Evolutionary conservation across 257 asterid genomes (phyloP), one percentile per base, ranked within the genome.

Genomic region (Salvia splendens): DNA sequence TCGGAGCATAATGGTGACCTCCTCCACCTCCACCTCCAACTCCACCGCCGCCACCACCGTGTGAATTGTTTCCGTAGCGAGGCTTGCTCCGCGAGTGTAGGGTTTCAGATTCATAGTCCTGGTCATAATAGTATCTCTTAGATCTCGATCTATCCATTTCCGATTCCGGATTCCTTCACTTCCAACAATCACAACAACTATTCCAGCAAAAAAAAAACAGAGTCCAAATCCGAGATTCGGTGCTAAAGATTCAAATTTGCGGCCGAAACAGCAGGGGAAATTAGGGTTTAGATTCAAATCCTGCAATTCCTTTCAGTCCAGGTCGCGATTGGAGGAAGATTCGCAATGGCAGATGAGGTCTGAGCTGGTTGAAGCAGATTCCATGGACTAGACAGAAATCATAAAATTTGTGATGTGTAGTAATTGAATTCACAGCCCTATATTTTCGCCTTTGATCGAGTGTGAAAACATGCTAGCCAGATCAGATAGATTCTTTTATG

Each of bases 101-200:
- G 87, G 74, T 77, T 65, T 87, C 96, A 43, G 86, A 81, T 67
- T 82, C 91, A 61, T 82, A 82, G 84, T 89, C 93, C 77, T 89
- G 91, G 82, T 86, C 90, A 71, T 87, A 76, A 75, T 80, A 83
- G 83, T 79, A 85, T 61, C 96, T 74, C 88, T 87, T 89, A 61
- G 96, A 87, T 85, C 96, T 87, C 65, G 95, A 87, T 82, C 96
- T 83, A 45, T 89, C 96, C 96, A 89, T 89, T 4, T 42, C 56
- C 67, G 53, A 53, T 5, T 48, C 2, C 56, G 64, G 53, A 53
- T 5, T 48, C 2, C 58, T 41, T 55, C 73, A 55, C 67, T 66
- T 16, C 53, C 61, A 53, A 24, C 65, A 47, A 72, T 45, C 56
- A 46, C 17, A 36, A 53, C 36, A 36, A 67, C 2, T 28, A 14